Evolutionary conservation across 129 eudicot species (phyloP).

Genomic region (Erigeron canadensis): DNA sequence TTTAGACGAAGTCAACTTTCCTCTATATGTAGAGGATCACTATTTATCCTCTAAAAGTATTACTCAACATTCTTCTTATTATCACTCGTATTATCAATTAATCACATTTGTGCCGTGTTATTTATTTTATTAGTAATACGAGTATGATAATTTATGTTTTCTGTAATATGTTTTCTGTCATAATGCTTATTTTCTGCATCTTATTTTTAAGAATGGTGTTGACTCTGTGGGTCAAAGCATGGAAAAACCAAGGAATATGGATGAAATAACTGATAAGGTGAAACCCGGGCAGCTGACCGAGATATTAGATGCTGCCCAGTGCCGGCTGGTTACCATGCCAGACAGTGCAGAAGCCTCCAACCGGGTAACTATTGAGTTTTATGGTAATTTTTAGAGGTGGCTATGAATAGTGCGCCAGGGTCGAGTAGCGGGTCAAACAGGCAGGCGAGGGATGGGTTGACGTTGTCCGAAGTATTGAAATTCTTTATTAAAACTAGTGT

Average conservation of each 20-base stretch:
- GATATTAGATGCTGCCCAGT: slow-evolving; percentile 64
- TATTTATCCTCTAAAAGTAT: too few species aligned
- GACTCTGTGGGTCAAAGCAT: slow-evolving; percentile 55
- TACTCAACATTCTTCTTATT: too few species aligned
- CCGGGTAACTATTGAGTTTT: slow-evolving; percentile 42
- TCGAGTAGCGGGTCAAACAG: background rate
- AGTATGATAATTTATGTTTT: too few species aligned
- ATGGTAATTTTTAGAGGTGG: slow-evolving; percentile 11
- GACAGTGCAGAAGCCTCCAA: slow-evolving; percentile 60
- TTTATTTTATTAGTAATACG: too few species aligned
- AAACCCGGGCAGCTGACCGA: slow-evolving; percentile 78
- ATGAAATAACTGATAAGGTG: slow-evolving; percentile 56
- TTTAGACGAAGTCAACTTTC: too few species aligned
- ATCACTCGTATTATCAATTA: too few species aligned
- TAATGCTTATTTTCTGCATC: slow-evolving; percentile 2
- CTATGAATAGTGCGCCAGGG: background rate
- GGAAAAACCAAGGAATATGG: slow-evolving; percentile 63
- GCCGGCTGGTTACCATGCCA: slow-evolving; percentile 77
- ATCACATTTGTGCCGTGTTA: too few species aligned
- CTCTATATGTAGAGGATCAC: too few species aligned
- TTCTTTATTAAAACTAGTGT: background rate
- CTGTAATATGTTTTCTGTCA: too few species aligned
- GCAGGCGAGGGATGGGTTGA: background rate
- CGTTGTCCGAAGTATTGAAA: background rate
- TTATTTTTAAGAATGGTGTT: slow-evolving; percentile 58